Evolutionary conservation across 73 alveolate species (phyloP), one percentile per base, ranked within the genome.

Genomic region (Effrenium voratum): DNA sequence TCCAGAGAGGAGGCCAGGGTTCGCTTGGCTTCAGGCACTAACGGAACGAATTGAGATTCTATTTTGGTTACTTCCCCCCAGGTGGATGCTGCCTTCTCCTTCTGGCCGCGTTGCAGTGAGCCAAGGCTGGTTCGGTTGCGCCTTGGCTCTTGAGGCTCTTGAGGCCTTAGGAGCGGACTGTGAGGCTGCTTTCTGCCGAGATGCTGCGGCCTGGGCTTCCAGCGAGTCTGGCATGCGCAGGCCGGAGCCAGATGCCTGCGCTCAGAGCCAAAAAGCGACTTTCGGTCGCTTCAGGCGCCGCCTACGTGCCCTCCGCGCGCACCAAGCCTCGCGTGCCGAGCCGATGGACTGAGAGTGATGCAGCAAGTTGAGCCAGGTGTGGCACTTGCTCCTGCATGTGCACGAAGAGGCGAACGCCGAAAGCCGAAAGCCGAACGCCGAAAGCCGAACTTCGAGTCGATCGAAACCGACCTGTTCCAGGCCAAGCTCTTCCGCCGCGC

Each of bases 321-420:
- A 22, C 28, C 1, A 22, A 30, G 6, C 72, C 28, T 57, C 72
- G 28, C 0, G n/a, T 57, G 72, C 0, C 28, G 72, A 22, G 16
- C 72, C 16, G 72, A 57, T 22, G n/a, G 16, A 22, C 72, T 22
- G 72, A 57, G 3, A 57, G 16, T 57, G n/a, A 57, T 30, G 72
- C 43, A 63, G 40, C 41, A 34, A 1, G 43, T 34, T 30, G 77
- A 5, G 12, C 32, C 24, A 73, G 83, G 83, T 73, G 5, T 73
- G 83, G 83, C 83, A 73, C 50, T 73, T 73, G 83, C 50, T 73
- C 52, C 83, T 73, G 4, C 46, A 73, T 40, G 52, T 8, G 83
- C 36, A 73, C n/a, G 22, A 50, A 73, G 83, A 73, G 83, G n/a
- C n/a, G n/a, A n/a, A n/a, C n/a, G 83, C 28, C 28, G n/a, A 22